These are phyloP conservation scores for Mucor circinelloides DNA, from an alignment of 371 early-diverging fungal genomes.

Conservation along the genomic window DNA sequence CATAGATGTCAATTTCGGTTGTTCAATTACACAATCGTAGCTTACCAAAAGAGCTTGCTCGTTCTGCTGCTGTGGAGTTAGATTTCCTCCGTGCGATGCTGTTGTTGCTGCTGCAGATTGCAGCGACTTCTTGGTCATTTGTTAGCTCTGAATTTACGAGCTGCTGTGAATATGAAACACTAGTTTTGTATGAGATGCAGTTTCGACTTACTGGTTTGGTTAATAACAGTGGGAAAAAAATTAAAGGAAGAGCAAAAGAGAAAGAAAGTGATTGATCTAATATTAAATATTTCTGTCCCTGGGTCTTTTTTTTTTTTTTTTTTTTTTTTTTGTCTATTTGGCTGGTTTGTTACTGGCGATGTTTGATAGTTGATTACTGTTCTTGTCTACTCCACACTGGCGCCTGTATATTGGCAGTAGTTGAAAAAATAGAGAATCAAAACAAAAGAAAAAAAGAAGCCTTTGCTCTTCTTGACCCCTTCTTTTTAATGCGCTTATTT, in stretches of 20 bases:
- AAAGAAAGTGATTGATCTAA: background rate
- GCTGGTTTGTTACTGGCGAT: background rate
- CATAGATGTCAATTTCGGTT: background rate
- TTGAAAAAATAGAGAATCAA: background rate
- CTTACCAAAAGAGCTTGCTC: constrained; percentile 24
- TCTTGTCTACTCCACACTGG: too few species aligned
- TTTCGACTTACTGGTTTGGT: background rate
- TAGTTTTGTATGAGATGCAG: background rate
- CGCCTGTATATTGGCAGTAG: background rate
- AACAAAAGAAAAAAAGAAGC: background rate
- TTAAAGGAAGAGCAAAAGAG: background rate
- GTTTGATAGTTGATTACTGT: background rate
- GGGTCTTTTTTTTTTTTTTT: constrained; percentile 11
- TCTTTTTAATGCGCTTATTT: constrained; percentile 6
- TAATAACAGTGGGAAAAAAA: background rate
- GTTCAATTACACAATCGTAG: background rate
- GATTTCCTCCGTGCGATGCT: constrained; percentile 1
- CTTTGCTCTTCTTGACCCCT: background rate
- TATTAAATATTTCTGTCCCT: background rate
- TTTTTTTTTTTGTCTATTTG: background rate
- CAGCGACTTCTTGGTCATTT: background rate
- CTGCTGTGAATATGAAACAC: background rate
- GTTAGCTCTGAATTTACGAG: background rate
- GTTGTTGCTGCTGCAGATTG: background rate
- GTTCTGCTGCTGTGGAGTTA: constrained; percentile 17